phyloP scores from a whole-genome alignment of 768 basidiomycete genomes.

The Exsudoporus frostii region DNA sequence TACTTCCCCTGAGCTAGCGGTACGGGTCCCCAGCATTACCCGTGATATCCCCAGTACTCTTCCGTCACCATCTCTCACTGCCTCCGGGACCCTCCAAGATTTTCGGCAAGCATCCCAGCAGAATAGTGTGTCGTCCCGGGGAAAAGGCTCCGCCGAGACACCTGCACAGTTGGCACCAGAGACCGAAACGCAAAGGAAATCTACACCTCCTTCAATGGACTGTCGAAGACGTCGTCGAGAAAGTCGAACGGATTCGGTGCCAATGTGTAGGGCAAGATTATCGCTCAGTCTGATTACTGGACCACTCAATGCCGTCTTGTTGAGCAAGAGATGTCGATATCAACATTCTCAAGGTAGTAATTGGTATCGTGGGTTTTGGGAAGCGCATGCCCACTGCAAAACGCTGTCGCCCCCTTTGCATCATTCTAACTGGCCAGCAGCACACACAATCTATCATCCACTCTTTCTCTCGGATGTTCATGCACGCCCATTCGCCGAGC shows the following conservation, averaged over 20 bases:
- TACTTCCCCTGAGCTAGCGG: slow-evolving; percentile 20
- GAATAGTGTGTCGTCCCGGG: slow-evolving; percentile 35
- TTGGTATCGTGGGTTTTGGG: slow-evolving; percentile 91
- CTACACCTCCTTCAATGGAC: slow-evolving; percentile 64
- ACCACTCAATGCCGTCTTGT: not conserved
- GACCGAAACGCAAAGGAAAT: slow-evolving; percentile 27
- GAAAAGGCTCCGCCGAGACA: slow-evolving; percentile 21
- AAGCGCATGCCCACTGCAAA: slow-evolving; percentile 93
- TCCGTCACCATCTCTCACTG: slow-evolving; percentile 30
- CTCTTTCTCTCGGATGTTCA: slow-evolving; percentile 31
- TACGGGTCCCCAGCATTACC: slow-evolving; percentile 20
- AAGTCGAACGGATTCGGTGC: slow-evolving; percentile 81
- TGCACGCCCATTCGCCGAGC: slow-evolving; percentile 32
- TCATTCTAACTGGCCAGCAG: slow-evolving; percentile 50
- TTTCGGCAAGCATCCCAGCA: slow-evolving; percentile 40
- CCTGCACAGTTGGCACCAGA: slow-evolving; percentile 21
- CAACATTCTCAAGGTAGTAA: slow-evolving; percentile 86
- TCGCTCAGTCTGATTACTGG: slow-evolving; percentile 50
- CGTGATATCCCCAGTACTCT: slow-evolving; percentile 29
- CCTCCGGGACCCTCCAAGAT: slow-evolving; percentile 22
- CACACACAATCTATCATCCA: slow-evolving; percentile 30
- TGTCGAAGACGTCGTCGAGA: slow-evolving; percentile 80
- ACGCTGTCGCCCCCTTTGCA: slow-evolving; percentile 68
- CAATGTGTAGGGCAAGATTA: slow-evolving; percentile 80
- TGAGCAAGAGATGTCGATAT: slow-evolving; percentile 99